A percentile compares a stretch with the other conserved stretches of the same genome.
Conservation (phyloP, 73 alveolate species). For the Paramecium sonneborni region DNA sequence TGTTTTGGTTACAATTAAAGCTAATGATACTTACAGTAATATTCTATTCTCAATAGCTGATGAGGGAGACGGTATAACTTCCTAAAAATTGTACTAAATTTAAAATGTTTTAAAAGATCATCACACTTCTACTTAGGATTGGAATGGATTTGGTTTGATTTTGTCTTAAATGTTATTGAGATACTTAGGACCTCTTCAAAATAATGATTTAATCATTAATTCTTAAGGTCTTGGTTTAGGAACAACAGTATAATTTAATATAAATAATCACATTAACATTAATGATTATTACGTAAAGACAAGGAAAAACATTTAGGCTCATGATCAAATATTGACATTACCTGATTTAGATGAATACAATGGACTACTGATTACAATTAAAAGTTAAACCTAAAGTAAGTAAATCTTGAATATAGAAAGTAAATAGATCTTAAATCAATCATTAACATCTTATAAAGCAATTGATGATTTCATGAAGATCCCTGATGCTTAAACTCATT, state of each 20-base stretch:
- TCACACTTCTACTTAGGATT: neutral
- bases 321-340: neutral
- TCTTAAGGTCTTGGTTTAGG: neutral
- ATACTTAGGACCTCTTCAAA: neutral
- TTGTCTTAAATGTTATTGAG: neutral
- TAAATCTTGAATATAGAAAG: too few relatives aligned
- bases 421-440: neutral
- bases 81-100: neutral
- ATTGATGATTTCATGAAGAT: neutral
- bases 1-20: neutral
- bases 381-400: neutral
- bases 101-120: neutral
- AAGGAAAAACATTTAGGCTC: neutral
- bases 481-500: neutral
- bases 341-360: neutral
- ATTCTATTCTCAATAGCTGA: neutral
- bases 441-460: neutral
- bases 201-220: neutral
- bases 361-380: neutral
- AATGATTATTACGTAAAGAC: neutral
- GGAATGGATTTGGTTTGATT: constrained; percentile 32
- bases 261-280: neutral
- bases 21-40: neutral
- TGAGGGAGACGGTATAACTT: neutral
- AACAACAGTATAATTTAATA: neutral